Conservation (phyloP, 2,329 filamentous ascomycete species). For the Verticillium dahliae region DNA sequence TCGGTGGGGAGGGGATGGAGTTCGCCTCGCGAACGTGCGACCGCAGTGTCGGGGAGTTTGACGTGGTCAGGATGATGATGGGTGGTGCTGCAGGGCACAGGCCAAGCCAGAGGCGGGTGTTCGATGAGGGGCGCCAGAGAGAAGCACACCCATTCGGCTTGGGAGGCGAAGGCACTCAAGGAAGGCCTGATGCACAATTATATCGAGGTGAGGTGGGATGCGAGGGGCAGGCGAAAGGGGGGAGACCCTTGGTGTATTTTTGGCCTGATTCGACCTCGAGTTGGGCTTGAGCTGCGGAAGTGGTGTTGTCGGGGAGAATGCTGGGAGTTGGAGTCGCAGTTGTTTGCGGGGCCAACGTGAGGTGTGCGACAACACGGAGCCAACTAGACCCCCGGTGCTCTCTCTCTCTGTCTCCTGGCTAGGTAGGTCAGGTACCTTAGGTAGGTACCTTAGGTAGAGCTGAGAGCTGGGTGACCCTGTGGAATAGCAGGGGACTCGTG, state of each 20-base stretch:
- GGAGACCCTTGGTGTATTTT: background rate
- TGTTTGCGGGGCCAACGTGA: slow-evolving; percentile 12
- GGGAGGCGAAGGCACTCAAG: background rate
- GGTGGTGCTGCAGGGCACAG: background rate
- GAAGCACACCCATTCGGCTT: slow-evolving; percentile 1
- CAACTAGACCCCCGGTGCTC: background rate
- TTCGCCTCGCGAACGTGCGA: background rate
- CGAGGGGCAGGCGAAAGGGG: background rate
- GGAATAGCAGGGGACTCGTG: background rate
- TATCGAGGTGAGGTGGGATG: background rate
- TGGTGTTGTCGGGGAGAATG: slow-evolving; percentile 2
- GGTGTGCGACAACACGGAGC: slow-evolving; percentile 12
- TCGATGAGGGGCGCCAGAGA: background rate
- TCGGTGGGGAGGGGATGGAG: background rate
- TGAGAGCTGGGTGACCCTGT: background rate
- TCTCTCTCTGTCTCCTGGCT: background rate
- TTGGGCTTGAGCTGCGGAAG: slow-evolving; percentile 4
- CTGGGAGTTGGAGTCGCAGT: slow-evolving; percentile 8
- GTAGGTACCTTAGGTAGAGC: no score
- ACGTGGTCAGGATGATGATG: background rate
- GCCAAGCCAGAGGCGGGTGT: background rate
- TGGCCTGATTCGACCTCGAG: background rate
- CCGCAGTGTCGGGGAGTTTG: background rate
- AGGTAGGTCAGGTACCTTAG: no score
- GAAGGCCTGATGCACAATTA: background rate